phyloP scores from a whole-genome alignment of 1,284 basidiomycete species.

The Chalciporus sp. region DNA sequence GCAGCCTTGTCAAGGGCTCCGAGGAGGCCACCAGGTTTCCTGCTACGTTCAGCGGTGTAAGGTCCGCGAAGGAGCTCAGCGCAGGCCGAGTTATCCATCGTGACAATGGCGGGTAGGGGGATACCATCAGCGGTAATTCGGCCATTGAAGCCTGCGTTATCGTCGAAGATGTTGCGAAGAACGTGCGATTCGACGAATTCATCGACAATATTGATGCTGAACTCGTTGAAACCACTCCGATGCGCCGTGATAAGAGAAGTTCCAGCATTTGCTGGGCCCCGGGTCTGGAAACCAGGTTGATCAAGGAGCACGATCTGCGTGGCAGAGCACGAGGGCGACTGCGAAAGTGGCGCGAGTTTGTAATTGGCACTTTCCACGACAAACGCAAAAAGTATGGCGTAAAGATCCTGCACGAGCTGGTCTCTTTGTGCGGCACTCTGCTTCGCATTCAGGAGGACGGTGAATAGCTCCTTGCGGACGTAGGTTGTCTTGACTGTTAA shows the following conservation, averaged over 20 bases:
- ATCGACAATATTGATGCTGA: slow-evolving; percentile 84
- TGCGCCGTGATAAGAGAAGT: slow-evolving; percentile 73
- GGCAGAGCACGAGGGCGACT: slow-evolving; percentile 46
- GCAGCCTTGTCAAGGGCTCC: slow-evolving; percentile 79
- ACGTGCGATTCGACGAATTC: slow-evolving; percentile 85
- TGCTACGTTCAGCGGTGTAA: slow-evolving; percentile 59
- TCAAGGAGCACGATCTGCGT: slow-evolving; percentile 83
- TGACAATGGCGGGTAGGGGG: slow-evolving; percentile 63
- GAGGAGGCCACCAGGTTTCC: slow-evolving; percentile 79
- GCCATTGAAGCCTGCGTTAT: slow-evolving; percentile 65
- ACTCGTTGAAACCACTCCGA: slow-evolving; percentile 86
- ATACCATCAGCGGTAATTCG: slow-evolving; percentile 74
- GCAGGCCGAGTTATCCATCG: slow-evolving; percentile 80
- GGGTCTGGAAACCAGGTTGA: slow-evolving; percentile 82
- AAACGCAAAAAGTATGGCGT: slow-evolving; percentile 93
- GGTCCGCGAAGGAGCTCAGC: slow-evolving; percentile 85
- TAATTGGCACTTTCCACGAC: slow-evolving; percentile 92
- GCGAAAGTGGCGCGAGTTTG: slow-evolving; percentile 64
- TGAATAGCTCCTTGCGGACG: slow-evolving; percentile 85
- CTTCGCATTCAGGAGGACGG: slow-evolving; percentile 74
- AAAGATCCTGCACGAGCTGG: slow-evolving; percentile 80
- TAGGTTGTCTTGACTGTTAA: slow-evolving; percentile 86
- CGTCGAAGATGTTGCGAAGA: slow-evolving; percentile 74
- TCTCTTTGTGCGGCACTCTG: slow-evolving; percentile 79
- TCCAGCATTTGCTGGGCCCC: slow-evolving; percentile 61